Evolutionary conservation across 1,284 basidiomycete genomes (phyloP).

Genomic region (Pholiota adiposa): DNA sequence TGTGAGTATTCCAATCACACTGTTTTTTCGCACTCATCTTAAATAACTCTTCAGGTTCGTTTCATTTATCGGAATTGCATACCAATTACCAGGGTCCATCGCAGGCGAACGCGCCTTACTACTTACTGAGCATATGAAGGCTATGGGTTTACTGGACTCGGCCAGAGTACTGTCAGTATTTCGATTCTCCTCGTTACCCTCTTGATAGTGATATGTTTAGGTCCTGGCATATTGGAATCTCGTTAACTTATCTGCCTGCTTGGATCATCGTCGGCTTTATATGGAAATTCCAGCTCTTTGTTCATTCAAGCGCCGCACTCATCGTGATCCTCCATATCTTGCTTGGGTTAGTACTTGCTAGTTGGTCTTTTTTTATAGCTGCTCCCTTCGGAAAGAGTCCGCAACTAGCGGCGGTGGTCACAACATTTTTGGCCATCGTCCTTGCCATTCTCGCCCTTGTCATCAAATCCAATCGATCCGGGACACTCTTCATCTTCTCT

Average conservation of each 20-base stretch:
- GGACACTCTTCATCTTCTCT: constrained; percentile 72
- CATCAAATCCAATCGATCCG: constrained; percentile 51
- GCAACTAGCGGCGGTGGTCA: constrained; percentile 70
- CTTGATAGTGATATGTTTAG: constrained; percentile 34
- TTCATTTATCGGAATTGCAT: constrained; percentile 15
- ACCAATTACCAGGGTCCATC: constrained; percentile 25
- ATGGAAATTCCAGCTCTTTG: constrained; percentile 74
- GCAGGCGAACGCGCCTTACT: constrained; percentile 22
- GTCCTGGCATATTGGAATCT: constrained; percentile 67
- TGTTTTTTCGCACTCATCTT: too few relatives aligned
- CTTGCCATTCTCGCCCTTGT: constrained; percentile 61
- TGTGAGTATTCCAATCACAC: constrained; percentile 41
- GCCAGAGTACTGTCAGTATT: constrained; percentile 24
- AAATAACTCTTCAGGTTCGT: constrained; percentile 11
- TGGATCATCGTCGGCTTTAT: constrained; percentile 46
- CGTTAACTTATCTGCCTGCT: constrained; percentile 38
- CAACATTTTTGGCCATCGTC: constrained; percentile 69
- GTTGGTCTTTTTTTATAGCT: constrained; percentile 73
- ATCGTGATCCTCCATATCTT: constrained; percentile 71
- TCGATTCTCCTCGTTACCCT: not conserved
- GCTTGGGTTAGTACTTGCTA: constrained; percentile 70
- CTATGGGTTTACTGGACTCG: constrained; percentile 27
- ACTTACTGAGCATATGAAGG: constrained; percentile 27
- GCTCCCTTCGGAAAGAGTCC: constrained; percentile 76
- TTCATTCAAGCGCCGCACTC: constrained; percentile 62